Evolutionary conservation across 2,329 filamentous ascomycete genomes (phyloP).

Genomic region (Ophiostoma sp.): DNA sequence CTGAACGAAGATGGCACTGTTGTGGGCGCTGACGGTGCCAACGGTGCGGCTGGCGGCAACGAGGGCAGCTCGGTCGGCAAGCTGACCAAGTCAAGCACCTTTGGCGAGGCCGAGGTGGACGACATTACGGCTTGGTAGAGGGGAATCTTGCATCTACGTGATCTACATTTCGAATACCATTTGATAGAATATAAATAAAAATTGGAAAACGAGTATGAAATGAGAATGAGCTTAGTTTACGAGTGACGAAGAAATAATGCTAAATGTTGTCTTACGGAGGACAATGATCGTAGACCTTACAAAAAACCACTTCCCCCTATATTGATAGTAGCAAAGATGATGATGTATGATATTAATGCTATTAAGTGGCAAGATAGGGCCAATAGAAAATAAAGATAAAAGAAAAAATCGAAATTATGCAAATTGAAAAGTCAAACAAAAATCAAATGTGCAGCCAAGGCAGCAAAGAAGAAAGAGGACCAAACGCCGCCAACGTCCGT

Average conservation of each 20-base stretch:
- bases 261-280: too few relatives aligned
- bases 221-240: not conserved
- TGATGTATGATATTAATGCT: not conserved
- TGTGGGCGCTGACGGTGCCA: not conserved
- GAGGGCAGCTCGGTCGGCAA: slow-evolving; percentile 55
- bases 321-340: not conserved
- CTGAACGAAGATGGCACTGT: not conserved
- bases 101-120: slow-evolving; percentile 93
- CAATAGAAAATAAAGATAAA: not conserved
- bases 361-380: not conserved
- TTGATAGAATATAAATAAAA: slow-evolving; percentile 10
- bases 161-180: not conserved
- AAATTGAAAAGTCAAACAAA: not conserved
- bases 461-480: not conserved
- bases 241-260: not conserved
- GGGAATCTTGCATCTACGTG: not conserved
- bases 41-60: slow-evolving; percentile 47
- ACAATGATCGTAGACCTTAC: too few relatives aligned
- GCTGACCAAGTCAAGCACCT: slow-evolving; percentile 83
- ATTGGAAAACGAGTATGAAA: slow-evolving; percentile 1
- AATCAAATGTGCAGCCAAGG: not conserved
- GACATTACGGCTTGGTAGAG: slow-evolving; percentile 91
- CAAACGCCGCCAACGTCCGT: not conserved
- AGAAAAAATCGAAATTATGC: not conserved
- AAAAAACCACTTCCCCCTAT: too few relatives aligned